These are phyloP conservation scores for Aspergillus sclerotialis DNA, from an alignment of 2,329 filamentous ascomycete species.

Conservation along the genomic window DNA sequence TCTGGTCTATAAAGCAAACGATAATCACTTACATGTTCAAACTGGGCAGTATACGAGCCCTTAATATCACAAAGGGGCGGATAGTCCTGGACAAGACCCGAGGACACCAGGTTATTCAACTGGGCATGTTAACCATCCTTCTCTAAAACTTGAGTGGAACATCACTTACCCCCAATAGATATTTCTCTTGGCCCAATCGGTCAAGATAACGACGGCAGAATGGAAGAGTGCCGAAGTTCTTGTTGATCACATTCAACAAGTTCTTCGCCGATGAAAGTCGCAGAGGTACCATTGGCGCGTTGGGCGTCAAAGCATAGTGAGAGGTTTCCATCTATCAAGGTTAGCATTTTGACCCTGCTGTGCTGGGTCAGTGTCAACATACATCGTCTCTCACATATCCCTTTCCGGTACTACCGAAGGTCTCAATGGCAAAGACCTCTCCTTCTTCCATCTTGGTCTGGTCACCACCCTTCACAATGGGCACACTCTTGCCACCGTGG, in stretches of 20 bases:
- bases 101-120: conserved; percentile 78
- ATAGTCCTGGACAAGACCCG: conserved; percentile 82
- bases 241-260: conserved; percentile 81
- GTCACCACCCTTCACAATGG: conserved; percentile 82
- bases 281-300: conserved; percentile 69
- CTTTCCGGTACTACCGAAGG: conserved; percentile 88
- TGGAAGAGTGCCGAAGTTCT: conserved; percentile 90
- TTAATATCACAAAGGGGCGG: conserved; percentile 86
- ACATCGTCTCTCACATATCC: conserved; percentile 82
- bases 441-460: conserved; percentile 97
- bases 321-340: conserved; percentile 62
- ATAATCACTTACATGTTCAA: conserved; percentile 69
- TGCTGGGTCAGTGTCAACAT: no score
- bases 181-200: conserved; percentile 89
- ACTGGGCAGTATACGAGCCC: conserved; percentile 91
- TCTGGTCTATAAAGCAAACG: background rate
- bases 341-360: conserved; percentile 8
- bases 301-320: conserved; percentile 71
- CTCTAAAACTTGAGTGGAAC: no score
- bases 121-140: conserved; percentile 33
- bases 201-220: conserved; percentile 89
- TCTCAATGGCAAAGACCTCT: conserved; percentile 92
- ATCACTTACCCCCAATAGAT: conserved; percentile 71
- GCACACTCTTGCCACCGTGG: conserved; percentile 85
- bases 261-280: conserved; percentile 76